Evolutionary conservation across 768 basidiomycete genomes (phyloP).

Genomic region (Gymnopilus dilepis): DNA sequence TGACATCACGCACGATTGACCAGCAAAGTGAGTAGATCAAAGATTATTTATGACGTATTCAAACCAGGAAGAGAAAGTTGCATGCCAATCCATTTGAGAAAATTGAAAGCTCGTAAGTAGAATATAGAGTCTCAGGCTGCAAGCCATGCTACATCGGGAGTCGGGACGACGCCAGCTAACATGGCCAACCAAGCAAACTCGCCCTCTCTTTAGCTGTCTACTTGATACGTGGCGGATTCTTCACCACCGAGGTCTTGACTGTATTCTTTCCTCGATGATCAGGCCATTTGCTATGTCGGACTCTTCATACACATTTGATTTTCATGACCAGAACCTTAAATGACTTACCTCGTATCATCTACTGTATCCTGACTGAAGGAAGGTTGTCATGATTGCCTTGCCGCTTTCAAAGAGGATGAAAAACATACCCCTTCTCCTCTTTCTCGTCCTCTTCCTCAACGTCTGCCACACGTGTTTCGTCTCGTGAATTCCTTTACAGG

Average conservation of each 20-base stretch:
- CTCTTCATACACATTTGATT: not conserved
- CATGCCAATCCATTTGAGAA: not conserved
- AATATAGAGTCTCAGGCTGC: no score
- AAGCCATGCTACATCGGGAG: no score
- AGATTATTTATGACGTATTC: not conserved
- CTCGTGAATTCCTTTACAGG: not conserved
- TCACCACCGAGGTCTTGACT: constrained; percentile 5
- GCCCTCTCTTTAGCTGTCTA: no score
- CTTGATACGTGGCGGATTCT: not conserved
- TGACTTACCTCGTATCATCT: not conserved
- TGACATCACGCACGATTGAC: no score
- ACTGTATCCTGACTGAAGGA: not conserved
- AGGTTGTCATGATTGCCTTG: not conserved
- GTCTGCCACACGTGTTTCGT: not conserved
- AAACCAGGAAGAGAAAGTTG: not conserved
- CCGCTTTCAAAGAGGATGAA: not conserved
- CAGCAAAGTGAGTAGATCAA: no score
- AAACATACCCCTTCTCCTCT: not conserved
- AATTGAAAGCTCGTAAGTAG: no score
- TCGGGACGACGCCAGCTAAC: no score
- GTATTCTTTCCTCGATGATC: constrained; percentile 10
- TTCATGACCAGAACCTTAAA: not conserved
- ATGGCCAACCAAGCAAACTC: no score
- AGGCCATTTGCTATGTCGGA: not conserved
- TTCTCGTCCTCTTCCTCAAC: not conserved